Base-by-base conservation (phyloP, 371 early-diverging fungal genomes). In the Lichtheimia ramosa region DNA sequence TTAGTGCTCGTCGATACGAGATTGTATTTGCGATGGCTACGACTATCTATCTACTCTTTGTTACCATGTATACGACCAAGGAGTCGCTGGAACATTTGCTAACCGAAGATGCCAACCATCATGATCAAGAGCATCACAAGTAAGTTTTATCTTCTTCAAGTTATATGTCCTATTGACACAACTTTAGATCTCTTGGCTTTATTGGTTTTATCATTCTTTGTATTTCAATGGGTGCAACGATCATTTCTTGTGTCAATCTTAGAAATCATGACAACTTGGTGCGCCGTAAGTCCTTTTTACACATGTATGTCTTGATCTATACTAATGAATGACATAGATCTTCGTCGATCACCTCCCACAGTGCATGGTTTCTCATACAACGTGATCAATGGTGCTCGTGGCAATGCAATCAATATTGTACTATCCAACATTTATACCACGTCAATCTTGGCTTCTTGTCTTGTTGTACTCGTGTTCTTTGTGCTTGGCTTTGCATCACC, bases 21-120 rank as follows among this genome's bases (percentile, higher is more conserved):
- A 71, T 86, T 50, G 70, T 87, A 27, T 81, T 85, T 76, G 84
- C 84, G 1, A 54, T 87, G 59, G 81, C 75, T 20, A 83, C 73
- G 16, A 78, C 79, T 7, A 80, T 87, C 43, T 87, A 80, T 59
- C 67, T 87, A 21, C 60, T 87, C 43, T 87, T 85, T 64, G 81
- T 75, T n/a, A 84, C 84, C 3, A 85, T 87, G 84, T 79, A 85
- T 59, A 83, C 79, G 59, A 77, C 83, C n/a, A 87, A 87, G 59
- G 88, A 87, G 69, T 82, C 83, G 16, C 61, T 85, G 21, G 86
- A 87, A 49, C 86, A 87, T 61, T 58, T 83, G 23, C 70, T 87
- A 54, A 64, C 83, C 24, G 82, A 81, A 54, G 41, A 27, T 21
- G 50, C 40, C 5, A 73, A 67, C 10, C 73, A 76, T 21, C 79